Conservation (phyloP, 768 basidiomycete genomes). For the Fomitopsis pulvina region DNA sequence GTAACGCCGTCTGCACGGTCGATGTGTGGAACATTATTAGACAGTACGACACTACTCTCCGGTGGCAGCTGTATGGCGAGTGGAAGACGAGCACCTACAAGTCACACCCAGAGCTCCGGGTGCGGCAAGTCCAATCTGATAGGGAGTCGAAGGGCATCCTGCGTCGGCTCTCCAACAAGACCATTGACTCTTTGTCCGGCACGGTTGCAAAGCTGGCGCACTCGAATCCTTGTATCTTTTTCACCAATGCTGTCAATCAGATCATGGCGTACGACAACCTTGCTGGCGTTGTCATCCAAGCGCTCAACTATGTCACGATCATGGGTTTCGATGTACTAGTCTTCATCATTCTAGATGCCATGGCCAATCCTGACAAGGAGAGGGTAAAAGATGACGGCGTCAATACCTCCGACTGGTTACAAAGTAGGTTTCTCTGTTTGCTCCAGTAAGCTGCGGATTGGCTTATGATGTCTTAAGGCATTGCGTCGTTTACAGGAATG, state of each 20-base stretch:
- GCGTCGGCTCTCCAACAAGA: slow-evolving; percentile 79
- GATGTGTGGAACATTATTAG: slow-evolving; percentile 91
- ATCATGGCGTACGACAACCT: slow-evolving; percentile 96
- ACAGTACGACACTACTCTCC: slow-evolving; percentile 67
- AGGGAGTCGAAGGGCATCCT: slow-evolving; percentile 86
- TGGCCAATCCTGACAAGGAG: slow-evolving; percentile 76
- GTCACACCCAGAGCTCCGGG: slow-evolving; percentile 71
- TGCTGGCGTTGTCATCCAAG: slow-evolving; percentile 83
- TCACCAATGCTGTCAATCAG: slow-evolving; percentile 83
- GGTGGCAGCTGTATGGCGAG: slow-evolving; percentile 93
- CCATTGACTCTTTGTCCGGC: slow-evolving; percentile 78
- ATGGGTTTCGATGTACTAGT: slow-evolving; percentile 94
- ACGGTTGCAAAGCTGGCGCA: slow-evolving; percentile 90
- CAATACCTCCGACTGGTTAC: slow-evolving; percentile 85
- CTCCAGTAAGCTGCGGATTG: background rate
- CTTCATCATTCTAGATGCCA: slow-evolving; percentile 79
- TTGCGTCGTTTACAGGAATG: slow-evolving; percentile 91
- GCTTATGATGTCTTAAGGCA: slow-evolving; percentile 44
- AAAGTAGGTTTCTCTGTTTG: slow-evolving; percentile 52
- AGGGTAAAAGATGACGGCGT: slow-evolving; percentile 90
- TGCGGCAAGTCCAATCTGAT: slow-evolving; percentile 78
- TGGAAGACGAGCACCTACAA: slow-evolving; percentile 76
- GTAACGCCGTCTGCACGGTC: slow-evolving; percentile 83
- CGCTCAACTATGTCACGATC: slow-evolving; percentile 80
- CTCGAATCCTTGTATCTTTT: slow-evolving; percentile 89